These are phyloP conservation scores for Mycena crocata DNA, from an alignment of 768 basidiomycete genomes.

Conservation along the genomic window DNA sequence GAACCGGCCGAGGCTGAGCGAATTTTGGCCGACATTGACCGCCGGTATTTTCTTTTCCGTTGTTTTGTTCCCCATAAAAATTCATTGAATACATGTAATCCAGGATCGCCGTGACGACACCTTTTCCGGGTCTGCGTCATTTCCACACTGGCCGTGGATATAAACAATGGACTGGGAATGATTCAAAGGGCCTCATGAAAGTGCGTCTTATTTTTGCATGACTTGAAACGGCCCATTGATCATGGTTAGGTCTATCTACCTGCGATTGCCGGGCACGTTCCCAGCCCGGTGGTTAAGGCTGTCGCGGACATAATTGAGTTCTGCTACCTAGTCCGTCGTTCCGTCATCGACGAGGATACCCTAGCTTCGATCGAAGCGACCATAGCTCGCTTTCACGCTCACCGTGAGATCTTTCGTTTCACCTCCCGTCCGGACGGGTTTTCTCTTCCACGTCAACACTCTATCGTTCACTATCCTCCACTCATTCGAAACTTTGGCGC, in stretches of 20 bases:
- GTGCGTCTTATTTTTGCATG: neutral
- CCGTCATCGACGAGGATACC: conserved; percentile 12
- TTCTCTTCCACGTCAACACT: conserved; percentile 41
- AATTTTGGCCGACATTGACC: conserved; percentile 47
- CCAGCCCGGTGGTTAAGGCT: conserved; percentile 3
- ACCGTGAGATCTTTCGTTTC: conserved; percentile 26
- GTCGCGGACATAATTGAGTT: conserved; percentile 21
- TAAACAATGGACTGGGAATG: conserved; percentile 39
- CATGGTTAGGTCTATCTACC: conserved; percentile 21
- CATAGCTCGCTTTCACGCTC: conserved; percentile 16
- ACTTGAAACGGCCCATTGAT: neutral
- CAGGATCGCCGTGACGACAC: conserved; percentile 36
- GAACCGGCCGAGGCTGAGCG: conserved; percentile 24
- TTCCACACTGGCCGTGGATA: conserved; percentile 34
- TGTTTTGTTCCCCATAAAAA: neutral
- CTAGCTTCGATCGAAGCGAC: conserved; percentile 9
- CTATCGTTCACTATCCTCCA: conserved; percentile 36
- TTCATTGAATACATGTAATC: neutral
- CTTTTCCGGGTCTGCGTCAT: conserved; percentile 34
- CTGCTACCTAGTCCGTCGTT: conserved; percentile 20
- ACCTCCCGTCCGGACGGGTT: conserved; percentile 23
- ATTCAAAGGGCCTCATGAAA: conserved; percentile 31
- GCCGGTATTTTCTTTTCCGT: conserved; percentile 33
- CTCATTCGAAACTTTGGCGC: conserved; percentile 36
- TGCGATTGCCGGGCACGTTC: conserved; percentile 20